Conservation (phyloP, 768 basidiomycete species). For the Candolleomyces aberdarensis region DNA sequence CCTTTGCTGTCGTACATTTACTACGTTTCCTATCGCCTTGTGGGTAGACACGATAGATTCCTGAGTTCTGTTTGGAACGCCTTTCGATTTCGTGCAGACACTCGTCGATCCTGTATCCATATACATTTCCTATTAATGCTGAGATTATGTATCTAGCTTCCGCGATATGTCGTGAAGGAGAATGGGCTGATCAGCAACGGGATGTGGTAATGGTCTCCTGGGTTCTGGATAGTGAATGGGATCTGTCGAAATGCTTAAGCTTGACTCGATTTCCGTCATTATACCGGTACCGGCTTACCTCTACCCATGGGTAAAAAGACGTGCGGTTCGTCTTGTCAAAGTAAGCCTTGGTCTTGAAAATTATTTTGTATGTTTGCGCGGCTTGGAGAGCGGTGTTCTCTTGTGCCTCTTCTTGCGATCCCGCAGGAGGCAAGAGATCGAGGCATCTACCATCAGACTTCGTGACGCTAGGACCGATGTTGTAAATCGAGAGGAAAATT, state of each 20-base stretch:
- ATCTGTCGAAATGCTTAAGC: conserved; percentile 46
- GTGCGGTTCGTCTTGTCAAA: conserved; percentile 60
- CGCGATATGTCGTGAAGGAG: conserved; percentile 89
- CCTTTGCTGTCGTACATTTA: conserved; percentile 23
- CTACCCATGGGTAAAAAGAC: conserved; percentile 90
- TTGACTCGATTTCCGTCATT: not conserved
- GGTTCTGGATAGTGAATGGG: conserved; percentile 67
- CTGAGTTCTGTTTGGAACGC: conserved; percentile 13
- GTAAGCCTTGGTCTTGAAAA: conserved; percentile 82
- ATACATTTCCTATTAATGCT: conserved; percentile 3
- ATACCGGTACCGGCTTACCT: conserved; percentile 46
- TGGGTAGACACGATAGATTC: conserved; percentile 34
- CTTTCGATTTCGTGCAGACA: conserved; percentile 4
- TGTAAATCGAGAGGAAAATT: not conserved
- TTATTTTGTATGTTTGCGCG: conserved; percentile 75
- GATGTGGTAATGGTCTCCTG: conserved; percentile 85
- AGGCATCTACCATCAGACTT: conserved; percentile 82
- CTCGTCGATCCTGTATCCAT: conserved; percentile 10
- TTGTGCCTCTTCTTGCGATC: conserved; percentile 40
- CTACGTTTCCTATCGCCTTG: conserved; percentile 19
- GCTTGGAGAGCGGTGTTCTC: conserved; percentile 44
- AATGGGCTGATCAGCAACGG: conserved; percentile 91
- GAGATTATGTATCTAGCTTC: conserved; percentile 51
- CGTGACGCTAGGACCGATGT: conserved; percentile 50
- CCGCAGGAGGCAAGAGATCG: conserved; percentile 60